Evolutionary conservation across 1,284 basidiomycete species (phyloP).

Genomic region (Singerocomus inundabilis): DNA sequence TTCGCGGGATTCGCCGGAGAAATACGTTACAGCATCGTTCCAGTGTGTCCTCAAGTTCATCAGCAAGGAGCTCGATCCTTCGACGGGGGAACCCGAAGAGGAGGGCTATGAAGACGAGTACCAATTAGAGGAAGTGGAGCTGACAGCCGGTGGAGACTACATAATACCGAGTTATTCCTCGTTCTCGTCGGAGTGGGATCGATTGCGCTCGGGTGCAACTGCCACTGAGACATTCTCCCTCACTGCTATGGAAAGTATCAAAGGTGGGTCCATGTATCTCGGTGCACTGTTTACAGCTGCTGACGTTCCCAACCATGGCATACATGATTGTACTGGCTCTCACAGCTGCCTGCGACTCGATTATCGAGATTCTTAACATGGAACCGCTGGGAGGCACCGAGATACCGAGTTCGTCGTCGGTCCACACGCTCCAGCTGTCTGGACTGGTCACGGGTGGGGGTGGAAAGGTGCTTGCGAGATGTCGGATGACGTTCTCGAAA

Average conservation of each 20-base stretch:
- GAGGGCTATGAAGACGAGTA: conserved; percentile 99
- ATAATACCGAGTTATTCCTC: conserved; percentile 90
- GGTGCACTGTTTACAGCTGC: conserved; percentile 4
- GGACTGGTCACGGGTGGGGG: conserved; percentile 88
- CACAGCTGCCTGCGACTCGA: conserved; percentile 86
- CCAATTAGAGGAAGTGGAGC: conserved; percentile 93
- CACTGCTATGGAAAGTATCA: conserved; percentile 89
- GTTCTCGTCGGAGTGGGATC: conserved; percentile 95
- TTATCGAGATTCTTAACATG: conserved; percentile 95
- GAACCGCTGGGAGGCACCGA: conserved; percentile 92
- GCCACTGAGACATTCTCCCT: conserved; percentile 95
- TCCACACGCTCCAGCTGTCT: conserved; percentile 93
- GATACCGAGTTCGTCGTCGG: conserved; percentile 74
- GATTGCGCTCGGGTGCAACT: conserved; percentile 70
- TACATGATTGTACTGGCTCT: conserved; percentile 12
- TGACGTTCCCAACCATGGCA: conserved; percentile 13
- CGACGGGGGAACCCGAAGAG: conserved; percentile 95
- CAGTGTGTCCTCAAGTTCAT: conserved; percentile 93
- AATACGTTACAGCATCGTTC: conserved; percentile 86
- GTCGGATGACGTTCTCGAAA: conserved; percentile 92
- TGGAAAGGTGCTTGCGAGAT: conserved; percentile 90
- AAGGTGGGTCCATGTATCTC: conserved; percentile 56
- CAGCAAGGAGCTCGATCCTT: conserved; percentile 96
- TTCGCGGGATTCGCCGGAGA: conserved; percentile 74
- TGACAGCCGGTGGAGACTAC: conserved; percentile 90